phyloP scores from a whole-genome alignment of 495 filamentous ascomycete genomes.

The Massariosphaeria phaeospora region DNA sequence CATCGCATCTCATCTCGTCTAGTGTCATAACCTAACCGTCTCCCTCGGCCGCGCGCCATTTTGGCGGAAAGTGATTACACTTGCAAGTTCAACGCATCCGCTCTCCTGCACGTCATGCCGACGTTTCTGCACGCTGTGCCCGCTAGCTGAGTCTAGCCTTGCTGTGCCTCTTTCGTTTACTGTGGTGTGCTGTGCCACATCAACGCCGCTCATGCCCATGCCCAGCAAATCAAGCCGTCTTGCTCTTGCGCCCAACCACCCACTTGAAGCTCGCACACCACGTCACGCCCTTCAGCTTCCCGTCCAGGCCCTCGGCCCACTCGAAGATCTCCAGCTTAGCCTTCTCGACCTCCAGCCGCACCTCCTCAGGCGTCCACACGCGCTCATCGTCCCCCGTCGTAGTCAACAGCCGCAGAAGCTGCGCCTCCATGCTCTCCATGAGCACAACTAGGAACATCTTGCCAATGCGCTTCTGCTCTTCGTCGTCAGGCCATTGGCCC shows the following conservation, averaged over 20 bases:
- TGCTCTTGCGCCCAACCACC: conserved; percentile 27
- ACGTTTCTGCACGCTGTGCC: too few species aligned
- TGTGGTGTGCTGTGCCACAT: too few species aligned
- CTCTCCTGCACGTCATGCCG: too few species aligned
- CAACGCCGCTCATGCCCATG: too few species aligned
- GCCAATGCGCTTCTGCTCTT: conserved; percentile 50
- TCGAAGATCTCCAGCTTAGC: conserved; percentile 25
- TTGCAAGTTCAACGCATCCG: too few species aligned
- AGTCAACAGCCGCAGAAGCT: conserved; percentile 57
- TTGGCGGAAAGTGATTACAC: too few species aligned
- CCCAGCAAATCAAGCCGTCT: conserved; percentile 5
- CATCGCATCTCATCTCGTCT: too few species aligned
- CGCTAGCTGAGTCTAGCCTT: too few species aligned
- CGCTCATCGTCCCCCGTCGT: conserved; percentile 13
- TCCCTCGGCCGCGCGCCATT: too few species aligned
- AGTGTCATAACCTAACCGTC: too few species aligned
- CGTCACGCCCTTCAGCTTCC: conserved; percentile 8
- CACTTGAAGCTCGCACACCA: conserved; percentile 32
- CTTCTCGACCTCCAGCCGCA: conserved; percentile 11
- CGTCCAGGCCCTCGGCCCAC: background rate
- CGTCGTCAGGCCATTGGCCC: conserved; percentile 48
- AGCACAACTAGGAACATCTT: conserved; percentile 63
- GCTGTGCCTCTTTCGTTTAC: too few species aligned
- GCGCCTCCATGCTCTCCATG: conserved; percentile 62
- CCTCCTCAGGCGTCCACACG: conserved; percentile 23